Base-by-base conservation (phyloP, 208 protist species). In the Trypanosoma caninum region DNA sequence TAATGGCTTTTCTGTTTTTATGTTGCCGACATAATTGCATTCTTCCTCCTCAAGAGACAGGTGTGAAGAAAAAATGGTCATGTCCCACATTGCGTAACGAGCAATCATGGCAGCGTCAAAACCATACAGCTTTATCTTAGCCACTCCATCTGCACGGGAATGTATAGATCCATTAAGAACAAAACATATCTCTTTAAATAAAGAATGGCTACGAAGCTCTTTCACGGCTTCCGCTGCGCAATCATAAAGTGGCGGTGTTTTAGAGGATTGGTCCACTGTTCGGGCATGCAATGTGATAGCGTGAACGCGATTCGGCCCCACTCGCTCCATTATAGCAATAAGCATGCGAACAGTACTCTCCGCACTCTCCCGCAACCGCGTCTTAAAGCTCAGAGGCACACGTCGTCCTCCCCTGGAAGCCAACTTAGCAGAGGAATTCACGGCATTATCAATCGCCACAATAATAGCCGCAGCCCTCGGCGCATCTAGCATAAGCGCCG, bases 81-180 rank as follows among this genome's bases (percentile, higher is more conserved):
- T 76, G 70, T 99, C 97, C 47, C 79, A 88, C 69, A 98, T 71
- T 9, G 97, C 98, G n/a, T 93, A 93, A 30, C 98, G 89, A 9
- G 97, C 97, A n/a, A 98, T 76, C 97, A 99, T 98, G 14, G 83
- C 72, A 1, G 65, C 82, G 50, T 94, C 85, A 53, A 91, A 93
- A 11, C 83, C 83, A 69, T 76, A 89, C n/a, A 46, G 48, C 16
- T 41, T 52, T 10, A 71, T 65, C 63, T 87, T 89, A 18, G 30
- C 37, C n/a, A 35, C 63, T 33, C 75, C 74, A 54, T 87, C 59
- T 40, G 59, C 40, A 33, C 84, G 62, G 27, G 89, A 79, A 35
- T 30, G 18, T 27, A 84, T 47, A 25, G 76, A 83, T 51, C 78
- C 87, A 58, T 91, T 94, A 61, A 88, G 59, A 28, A 90, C 77